Evolutionary conservation across 495 filamentous ascomycete genomes (phyloP).

Genomic region (Neurospora tetrasperma): DNA sequence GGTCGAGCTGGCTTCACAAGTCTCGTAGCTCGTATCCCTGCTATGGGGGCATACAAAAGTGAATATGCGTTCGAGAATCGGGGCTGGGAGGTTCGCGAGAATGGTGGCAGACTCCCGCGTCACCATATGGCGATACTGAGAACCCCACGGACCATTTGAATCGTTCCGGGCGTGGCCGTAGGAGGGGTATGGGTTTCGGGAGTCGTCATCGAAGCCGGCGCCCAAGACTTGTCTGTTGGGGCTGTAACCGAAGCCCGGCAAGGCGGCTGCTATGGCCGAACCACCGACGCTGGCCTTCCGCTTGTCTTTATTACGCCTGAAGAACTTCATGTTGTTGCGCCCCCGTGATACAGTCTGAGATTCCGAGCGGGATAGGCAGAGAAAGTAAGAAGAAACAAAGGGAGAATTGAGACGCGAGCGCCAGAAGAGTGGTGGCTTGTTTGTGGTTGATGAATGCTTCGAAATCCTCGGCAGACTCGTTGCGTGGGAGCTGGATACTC

Average conservation of each 20-base stretch:
- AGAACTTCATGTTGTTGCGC: constrained; percentile 30
- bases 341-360: background rate
- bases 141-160: background rate
- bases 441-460: background rate
- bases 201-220: constrained; percentile 3
- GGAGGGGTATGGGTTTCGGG: constrained; percentile 4
- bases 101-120: constrained; percentile 21
- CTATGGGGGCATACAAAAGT: constrained; percentile 74
- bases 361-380: background rate
- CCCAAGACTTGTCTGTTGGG: background rate
- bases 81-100: constrained; percentile 43
- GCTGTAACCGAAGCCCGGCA: constrained; percentile 10
- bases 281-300: constrained; percentile 10
- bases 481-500: background rate
- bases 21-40: constrained; percentile 62
- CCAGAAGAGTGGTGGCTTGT: background rate
- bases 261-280: constrained; percentile 2
- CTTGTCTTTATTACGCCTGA: constrained; percentile 27
- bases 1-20: constrained; percentile 70
- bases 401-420: background rate
- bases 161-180: background rate
- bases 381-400: constrained; percentile 1
- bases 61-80: constrained; percentile 66
- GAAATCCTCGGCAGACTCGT: background rate
- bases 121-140: constrained; percentile 8